Conservation (phyloP, 176 grass and related monocot species). For the Alloteropsis semialata region DNA sequence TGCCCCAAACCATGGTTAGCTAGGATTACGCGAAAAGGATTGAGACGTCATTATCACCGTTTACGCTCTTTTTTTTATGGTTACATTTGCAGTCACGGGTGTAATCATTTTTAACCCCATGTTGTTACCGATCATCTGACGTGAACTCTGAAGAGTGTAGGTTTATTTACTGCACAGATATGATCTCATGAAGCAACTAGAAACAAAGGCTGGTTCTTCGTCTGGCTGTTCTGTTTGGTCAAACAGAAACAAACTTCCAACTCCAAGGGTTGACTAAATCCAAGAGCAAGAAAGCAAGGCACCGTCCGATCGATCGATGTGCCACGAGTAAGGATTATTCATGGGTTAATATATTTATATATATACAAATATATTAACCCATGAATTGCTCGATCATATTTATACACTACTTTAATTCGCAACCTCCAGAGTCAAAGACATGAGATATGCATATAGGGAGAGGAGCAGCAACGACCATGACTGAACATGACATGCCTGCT, state of each 20-base stretch:
- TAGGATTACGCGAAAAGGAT: slow-evolving; percentile 13
- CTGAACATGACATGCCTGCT: slow-evolving; percentile 7
- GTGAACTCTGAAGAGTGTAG: neutral
- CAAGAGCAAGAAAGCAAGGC: neutral
- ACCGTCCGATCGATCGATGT: neutral
- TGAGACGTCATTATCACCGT: neutral
- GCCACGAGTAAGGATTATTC: neutral
- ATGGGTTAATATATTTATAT: neutral
- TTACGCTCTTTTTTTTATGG: neutral
- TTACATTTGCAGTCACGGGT: neutral
- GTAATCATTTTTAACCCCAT: neutral
- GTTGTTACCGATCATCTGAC: neutral
- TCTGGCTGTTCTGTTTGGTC: neutral
- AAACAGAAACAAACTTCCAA: slow-evolving; percentile 2
- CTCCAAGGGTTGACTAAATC: neutral
- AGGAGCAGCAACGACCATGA: neutral
- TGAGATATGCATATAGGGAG: neutral
- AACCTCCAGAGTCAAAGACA: neutral
- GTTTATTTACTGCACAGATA: neutral
- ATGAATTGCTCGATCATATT: neutral
- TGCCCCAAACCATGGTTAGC: neutral
- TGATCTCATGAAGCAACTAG: neutral
- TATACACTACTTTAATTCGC: neutral
- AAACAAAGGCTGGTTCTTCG: neutral
- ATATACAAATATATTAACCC: neutral